Percentiles rank a stretch among this genome's conserved stretches.
Evolutionary conservation across 345 rosid species (phyloP).

Genomic region (Mallotus nudiflorus): DNA sequence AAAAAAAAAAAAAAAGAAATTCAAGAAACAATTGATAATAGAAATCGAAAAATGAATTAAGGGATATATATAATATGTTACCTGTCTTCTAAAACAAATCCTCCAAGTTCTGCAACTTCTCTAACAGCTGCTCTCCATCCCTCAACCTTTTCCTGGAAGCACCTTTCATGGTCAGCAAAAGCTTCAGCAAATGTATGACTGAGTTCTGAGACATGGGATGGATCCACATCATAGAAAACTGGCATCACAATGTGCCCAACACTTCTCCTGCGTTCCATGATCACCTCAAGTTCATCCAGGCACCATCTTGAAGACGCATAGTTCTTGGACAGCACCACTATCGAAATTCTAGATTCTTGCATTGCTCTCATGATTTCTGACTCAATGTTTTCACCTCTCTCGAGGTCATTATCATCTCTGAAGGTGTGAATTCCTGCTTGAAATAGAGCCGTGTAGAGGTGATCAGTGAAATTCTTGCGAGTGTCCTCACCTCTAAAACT

Average conservation of each 20-base stretch:
- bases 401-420: slow-evolving; percentile 10
- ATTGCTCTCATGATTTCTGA: slow-evolving; percentile 6
- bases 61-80: not conserved
- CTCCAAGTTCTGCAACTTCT: slow-evolving; percentile 7
- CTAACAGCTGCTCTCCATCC: slow-evolving; percentile 11
- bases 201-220: not conserved
- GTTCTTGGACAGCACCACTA: slow-evolving; percentile 7
- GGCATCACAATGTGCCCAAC: slow-evolving; percentile 10
- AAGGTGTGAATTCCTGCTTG: slow-evolving; percentile 12
- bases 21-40: too few species aligned
- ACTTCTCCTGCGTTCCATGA: not conserved
- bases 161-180: slow-evolving; percentile 5
- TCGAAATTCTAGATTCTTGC: slow-evolving; percentile 1
- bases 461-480: slow-evolving; percentile 15
- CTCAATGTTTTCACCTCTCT: slow-evolving; percentile 9
- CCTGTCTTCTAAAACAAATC: slow-evolving; percentile 20
- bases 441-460: slow-evolving; percentile 9
- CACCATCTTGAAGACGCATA: slow-evolving; percentile 20
- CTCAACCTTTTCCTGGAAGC: slow-evolving; percentile 1
- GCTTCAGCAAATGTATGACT: too few species aligned
- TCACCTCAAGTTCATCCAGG: slow-evolving; percentile 16
- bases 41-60: too few species aligned
- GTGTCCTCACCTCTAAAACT: slow-evolving; percentile 16
- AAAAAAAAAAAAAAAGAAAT: too few species aligned
- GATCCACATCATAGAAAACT: slow-evolving; percentile 12